Conservation (phyloP, 805 yeast genomes). For the Candida berthetii region DNA sequence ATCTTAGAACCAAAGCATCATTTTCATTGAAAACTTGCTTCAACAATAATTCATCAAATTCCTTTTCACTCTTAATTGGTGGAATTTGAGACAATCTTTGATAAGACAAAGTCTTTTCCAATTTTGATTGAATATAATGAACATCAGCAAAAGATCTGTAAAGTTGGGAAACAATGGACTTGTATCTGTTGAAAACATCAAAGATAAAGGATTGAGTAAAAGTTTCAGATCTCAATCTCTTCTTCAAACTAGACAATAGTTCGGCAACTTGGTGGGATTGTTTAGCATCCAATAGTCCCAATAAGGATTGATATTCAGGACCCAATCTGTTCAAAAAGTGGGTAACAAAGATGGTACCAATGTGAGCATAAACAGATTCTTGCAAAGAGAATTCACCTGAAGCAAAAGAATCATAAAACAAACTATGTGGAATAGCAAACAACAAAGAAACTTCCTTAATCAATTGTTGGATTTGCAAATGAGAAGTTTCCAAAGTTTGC, state of each 20-base stretch:
- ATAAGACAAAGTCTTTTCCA: slow-evolving; percentile 78
- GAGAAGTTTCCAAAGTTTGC: slow-evolving; percentile 43
- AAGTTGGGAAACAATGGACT: slow-evolving; percentile 69
- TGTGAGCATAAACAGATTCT: slow-evolving; percentile 91
- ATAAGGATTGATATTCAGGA: slow-evolving; percentile 72
- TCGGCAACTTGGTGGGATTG: slow-evolving; percentile 65
- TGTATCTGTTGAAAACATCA: slow-evolving; percentile 66
- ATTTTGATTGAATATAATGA: slow-evolving; percentile 68
- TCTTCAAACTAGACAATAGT: slow-evolving; percentile 72
- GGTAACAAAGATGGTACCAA: slow-evolving; percentile 86
- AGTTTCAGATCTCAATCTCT: slow-evolving; percentile 88
- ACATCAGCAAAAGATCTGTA: slow-evolving; percentile 88
- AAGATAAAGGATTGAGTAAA: slow-evolving; percentile 80
- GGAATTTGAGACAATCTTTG: slow-evolving; percentile 77
- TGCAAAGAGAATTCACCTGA: slow-evolving; percentile 80
- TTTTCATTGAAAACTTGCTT: slow-evolving; percentile 72
- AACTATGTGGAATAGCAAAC: slow-evolving; percentile 85
- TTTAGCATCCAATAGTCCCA: slow-evolving; percentile 54
- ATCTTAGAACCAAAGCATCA: slow-evolving; percentile 72
- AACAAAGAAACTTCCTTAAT: slow-evolving; percentile 90
- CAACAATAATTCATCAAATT: slow-evolving; percentile 61
- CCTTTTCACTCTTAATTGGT: slow-evolving; percentile 68
- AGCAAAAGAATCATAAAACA: slow-evolving; percentile 69
- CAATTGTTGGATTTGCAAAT: slow-evolving; percentile 80
- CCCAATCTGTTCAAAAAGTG: slow-evolving; percentile 95